Evolutionary conservation across 192 early-diverging fungal species (phyloP), one percentile per base, ranked within the genome.

Genomic region (Coemansia sp.): DNA sequence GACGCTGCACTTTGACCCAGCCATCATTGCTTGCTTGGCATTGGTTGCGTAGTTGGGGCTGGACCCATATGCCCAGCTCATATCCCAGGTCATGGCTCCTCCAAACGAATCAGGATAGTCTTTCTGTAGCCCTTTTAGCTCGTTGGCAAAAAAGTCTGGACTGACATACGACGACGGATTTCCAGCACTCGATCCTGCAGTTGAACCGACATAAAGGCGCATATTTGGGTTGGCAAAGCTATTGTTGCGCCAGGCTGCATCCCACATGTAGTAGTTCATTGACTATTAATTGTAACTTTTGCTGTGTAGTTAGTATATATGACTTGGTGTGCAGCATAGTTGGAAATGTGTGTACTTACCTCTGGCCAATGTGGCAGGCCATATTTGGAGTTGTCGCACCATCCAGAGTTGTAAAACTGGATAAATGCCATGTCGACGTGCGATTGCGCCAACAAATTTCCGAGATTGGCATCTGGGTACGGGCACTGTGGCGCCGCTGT

Each of bases 391-490:
- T 83, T 75, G 32, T 84, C 79, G 41, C 84, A 83, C 73, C 87
- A 88, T 9, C 83, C 83, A 62, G 87, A 87, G 77, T 92, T 92
- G 80, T 92, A 92, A 38, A 89, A 92, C 73, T 92, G 90, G 7
- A 92, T 84, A 64, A 85, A 88, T 3, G 90, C 74, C 86, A 89
- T 82, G 55, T 89, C 87, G 3, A 87, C 66, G 45, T 86, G 85
- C 8, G 89, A 80, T 11, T 82, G 61, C 14, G 85, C 66, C 26
- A 89, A 56, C 11, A 85, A 65, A 2, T 69, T 71, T 0, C 85
- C 85, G 8, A 92, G 65, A 52, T 89, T 87, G 13, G 81, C 84
- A 69, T 92, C 87, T 6, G 89, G 85, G 54, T 83, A 90, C 0
- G 89, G 86, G 49, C 90, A 92, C 57, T 92, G 90, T 3, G 90